A percentile compares a stretch with the other conserved stretches of the same genome.
phyloP scores from a whole-genome alignment of 257 asterid genomes.

The Petrea volubilis region DNA sequence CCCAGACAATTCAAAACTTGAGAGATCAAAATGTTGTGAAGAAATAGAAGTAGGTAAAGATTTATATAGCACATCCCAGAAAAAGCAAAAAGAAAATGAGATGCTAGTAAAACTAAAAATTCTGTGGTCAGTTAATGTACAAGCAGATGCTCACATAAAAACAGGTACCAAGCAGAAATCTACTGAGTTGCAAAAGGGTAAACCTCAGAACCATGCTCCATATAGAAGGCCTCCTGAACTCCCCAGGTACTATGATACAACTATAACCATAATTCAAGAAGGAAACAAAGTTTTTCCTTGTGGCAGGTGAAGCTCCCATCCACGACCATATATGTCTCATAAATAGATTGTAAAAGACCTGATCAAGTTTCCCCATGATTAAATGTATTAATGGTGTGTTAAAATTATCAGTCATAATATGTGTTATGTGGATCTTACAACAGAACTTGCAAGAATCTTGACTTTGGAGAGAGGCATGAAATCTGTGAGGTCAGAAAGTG shows the following conservation, averaged over 20 bases:
- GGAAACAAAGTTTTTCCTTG: slow-evolving; percentile 62
- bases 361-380: slow-evolving; percentile 24
- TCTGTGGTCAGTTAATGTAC: not conserved
- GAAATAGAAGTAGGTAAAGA: not conserved
- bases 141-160: slow-evolving; percentile 6
- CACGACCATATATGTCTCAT: slow-evolving; percentile 97
- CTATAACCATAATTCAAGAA: slow-evolving; percentile 80
- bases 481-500: slow-evolving; percentile 83
- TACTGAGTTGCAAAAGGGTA: slow-evolving; percentile 2
- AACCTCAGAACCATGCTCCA: slow-evolving; percentile 95
- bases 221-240: slow-evolving; percentile 72
- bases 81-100: slow-evolving; percentile 7
- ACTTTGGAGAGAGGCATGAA: slow-evolving; percentile 77
- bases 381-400: slow-evolving; percentile 15
- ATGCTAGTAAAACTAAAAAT: not conserved
- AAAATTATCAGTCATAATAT: slow-evolving; percentile 4
- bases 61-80: not conserved
- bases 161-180: slow-evolving; percentile 14
- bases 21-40: not conserved
- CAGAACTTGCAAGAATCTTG: slow-evolving; percentile 90
- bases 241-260: slow-evolving; percentile 97
- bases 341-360: slow-evolving; percentile 93
- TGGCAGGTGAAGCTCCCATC: slow-evolving; percentile 84
- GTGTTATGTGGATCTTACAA: slow-evolving; percentile 53
- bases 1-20: not conserved